phyloP scores from a whole-genome alignment of 345 rosid species.

The Lepidium africanum region DNA sequence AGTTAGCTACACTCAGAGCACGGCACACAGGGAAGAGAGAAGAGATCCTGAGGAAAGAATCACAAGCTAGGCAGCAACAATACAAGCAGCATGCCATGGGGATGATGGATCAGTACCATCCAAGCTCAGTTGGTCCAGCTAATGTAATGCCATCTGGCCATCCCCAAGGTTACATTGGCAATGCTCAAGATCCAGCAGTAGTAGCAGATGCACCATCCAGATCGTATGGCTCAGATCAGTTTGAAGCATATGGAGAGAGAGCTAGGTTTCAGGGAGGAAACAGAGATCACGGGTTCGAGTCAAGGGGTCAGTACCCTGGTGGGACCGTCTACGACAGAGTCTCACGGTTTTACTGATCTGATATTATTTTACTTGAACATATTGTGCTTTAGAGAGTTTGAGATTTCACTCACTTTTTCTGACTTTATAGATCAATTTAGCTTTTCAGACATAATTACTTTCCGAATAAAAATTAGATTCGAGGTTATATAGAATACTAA shows the following conservation, averaged over 20 bases:
- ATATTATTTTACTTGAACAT: slow-evolving; percentile 3
- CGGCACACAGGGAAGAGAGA: slow-evolving; percentile 62
- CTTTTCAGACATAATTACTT: background rate
- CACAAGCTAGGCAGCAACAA: slow-evolving; percentile 50
- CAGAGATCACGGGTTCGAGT: slow-evolving; percentile 58
- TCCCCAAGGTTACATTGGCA: slow-evolving; percentile 40
- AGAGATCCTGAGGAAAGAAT: slow-evolving; percentile 63
- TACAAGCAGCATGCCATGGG: slow-evolving; percentile 47
- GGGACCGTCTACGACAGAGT: slow-evolving; percentile 48
- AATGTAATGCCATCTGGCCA: slow-evolving; percentile 34
- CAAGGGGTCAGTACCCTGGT: slow-evolving; percentile 58
- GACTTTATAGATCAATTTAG: background rate
- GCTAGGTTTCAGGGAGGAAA: slow-evolving; percentile 39
- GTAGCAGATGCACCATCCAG: slow-evolving; percentile 42
- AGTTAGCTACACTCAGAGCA: slow-evolving; percentile 54
- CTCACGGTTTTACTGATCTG: slow-evolving; percentile 46
- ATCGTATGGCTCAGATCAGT: slow-evolving; percentile 42
- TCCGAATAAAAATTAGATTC: background rate
- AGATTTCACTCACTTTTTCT: background rate
- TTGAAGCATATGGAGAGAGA: slow-evolving; percentile 53
- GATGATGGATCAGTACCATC: slow-evolving; percentile 38
- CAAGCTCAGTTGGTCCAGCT: slow-evolving; percentile 28
- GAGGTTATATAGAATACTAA: too few relatives aligned
- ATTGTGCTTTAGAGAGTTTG: background rate
- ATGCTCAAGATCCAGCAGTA: slow-evolving; percentile 31